Evolutionary conservation across 441 rosid species (phyloP), one percentile per base, ranked within the genome.

Genomic region (Populus hybrid): DNA sequence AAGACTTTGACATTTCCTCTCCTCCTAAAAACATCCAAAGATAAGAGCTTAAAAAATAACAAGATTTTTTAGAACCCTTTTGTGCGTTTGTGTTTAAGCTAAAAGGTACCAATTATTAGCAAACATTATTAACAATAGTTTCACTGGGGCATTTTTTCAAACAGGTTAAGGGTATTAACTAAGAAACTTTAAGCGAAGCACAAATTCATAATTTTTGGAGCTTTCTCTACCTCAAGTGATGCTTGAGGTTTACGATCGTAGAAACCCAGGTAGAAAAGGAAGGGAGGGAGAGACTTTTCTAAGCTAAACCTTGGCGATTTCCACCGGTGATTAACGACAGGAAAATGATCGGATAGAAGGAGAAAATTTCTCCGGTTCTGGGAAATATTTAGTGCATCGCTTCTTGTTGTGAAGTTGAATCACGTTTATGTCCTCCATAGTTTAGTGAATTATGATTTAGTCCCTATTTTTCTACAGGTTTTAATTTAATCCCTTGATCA

Each of bases 1-100:
- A 95, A 73, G 98, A 92, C 85, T 95, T 95, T 4, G 99, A 77
- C 99, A 93, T 91, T 82, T 74, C 69, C 70, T 75, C 24, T 53
- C 21, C 71, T 34, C 14, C 1, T 32, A 2, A 40, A 11, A 40
- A 40, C 46, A 40, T 40, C 46, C 12, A 40, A 40, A 40, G 50
- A 40, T 40, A 40, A 40, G 20, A 14, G 16, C 57, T 42, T 46
- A 14, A 46, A 46, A 11, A 46, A 46, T 46, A 14, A 14, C 20
- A 14, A 46, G 6, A 46, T 46, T 46, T 46, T 14, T 46, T 12
- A 46, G 57, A 14, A 46, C 1, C 57, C 20, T 11, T 14, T 14
- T 46, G 18, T 46, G 18, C 20, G 1, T 5, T 1, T 14, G 6
- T 46, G 57, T 14, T 46, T 14, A 4, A 46, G 20, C 1, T 18